Conservation (phyloP, 345 rosid genomes). For the Populus pruinosa region DNA sequence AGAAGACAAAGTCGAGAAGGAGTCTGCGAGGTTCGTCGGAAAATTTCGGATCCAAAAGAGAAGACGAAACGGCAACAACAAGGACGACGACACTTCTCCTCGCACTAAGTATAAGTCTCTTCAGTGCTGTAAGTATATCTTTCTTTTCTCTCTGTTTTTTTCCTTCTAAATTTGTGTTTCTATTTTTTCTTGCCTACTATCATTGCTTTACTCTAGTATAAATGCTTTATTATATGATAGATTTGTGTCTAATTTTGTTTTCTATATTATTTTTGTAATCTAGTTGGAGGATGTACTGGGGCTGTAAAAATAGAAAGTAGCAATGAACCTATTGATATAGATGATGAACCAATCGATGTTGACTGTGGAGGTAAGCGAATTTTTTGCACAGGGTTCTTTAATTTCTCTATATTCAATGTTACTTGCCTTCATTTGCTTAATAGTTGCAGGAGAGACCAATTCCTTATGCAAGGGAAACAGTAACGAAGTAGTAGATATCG, state of each 20-base stretch:
- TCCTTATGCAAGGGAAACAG: slow-evolving; percentile 7
- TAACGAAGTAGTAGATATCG: slow-evolving; percentile 13
- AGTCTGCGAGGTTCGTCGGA: background rate
- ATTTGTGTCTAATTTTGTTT: background rate
- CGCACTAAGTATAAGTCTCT: slow-evolving; percentile 5
- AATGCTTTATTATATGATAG: slow-evolving; percentile 1
- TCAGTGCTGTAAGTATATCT: slow-evolving; percentile 1
- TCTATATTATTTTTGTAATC: background rate
- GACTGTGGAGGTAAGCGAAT: slow-evolving; percentile 16
- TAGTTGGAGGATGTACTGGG: slow-evolving; percentile 19
- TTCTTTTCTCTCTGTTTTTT: background rate
- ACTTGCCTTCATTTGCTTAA: background rate
- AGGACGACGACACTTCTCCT: background rate
- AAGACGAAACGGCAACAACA: background rate
- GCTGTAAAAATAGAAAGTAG: slow-evolving; percentile 4
- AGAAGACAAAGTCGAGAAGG: slow-evolving; percentile 6
- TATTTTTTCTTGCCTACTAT: background rate
- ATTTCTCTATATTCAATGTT: background rate
- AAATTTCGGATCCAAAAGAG: slow-evolving; percentile 3
- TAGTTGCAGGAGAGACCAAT: slow-evolving; percentile 9
- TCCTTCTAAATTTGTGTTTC: background rate
- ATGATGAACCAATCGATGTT: slow-evolving; percentile 20
- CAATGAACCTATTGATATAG: slow-evolving; percentile 8
- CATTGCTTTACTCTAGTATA: background rate
- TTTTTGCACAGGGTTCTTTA: background rate